These are phyloP conservation scores for Iris pallida DNA, from an alignment of 116 monocot genomes.

Conservation along the genomic window DNA sequence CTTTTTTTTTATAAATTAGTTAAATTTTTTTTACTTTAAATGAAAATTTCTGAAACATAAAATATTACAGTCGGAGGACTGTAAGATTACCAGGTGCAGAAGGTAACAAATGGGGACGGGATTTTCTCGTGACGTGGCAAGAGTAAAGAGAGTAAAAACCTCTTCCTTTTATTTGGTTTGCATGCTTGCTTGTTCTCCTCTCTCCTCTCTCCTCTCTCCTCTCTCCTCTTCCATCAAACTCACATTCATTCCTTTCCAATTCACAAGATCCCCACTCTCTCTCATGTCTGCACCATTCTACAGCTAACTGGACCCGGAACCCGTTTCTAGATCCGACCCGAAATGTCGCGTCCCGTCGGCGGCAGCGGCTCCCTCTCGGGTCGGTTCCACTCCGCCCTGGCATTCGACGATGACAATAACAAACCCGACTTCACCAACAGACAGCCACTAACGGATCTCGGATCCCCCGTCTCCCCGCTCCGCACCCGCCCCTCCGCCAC, in stretches of 20 bases:
- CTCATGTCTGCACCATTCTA: background rate
- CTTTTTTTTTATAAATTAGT: too few species aligned
- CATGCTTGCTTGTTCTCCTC: too few species aligned
- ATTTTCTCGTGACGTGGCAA: too few species aligned
- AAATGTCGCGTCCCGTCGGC: background rate
- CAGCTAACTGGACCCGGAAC: background rate
- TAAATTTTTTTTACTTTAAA: too few species aligned
- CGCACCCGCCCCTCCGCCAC: conserved; percentile 13
- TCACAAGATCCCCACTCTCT: conserved; percentile 42
- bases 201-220: background rate
- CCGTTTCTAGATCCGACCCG: conserved; percentile 1
- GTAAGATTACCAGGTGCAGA: too few species aligned
- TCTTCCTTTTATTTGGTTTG: too few species aligned
- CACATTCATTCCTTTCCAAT: conserved; percentile 44
- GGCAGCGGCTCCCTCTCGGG: conserved; percentile 15
- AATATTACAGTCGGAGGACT: too few species aligned
- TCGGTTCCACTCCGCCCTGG: conserved; percentile 23
- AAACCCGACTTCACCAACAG: conserved; percentile 50
- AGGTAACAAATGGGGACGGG: too few species aligned
- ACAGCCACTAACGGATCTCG: conserved; percentile 20
- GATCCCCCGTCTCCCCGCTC: conserved; percentile 65
- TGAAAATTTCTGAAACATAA: too few species aligned
- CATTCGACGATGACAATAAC: conserved; percentile 16
- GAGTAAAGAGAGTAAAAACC: too few species aligned
- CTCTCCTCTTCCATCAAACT: too few species aligned